These are phyloP conservation scores for Elaeagnus macrophylla DNA, from an alignment of 306 rosid genomes.

Conservation along the genomic window DNA sequence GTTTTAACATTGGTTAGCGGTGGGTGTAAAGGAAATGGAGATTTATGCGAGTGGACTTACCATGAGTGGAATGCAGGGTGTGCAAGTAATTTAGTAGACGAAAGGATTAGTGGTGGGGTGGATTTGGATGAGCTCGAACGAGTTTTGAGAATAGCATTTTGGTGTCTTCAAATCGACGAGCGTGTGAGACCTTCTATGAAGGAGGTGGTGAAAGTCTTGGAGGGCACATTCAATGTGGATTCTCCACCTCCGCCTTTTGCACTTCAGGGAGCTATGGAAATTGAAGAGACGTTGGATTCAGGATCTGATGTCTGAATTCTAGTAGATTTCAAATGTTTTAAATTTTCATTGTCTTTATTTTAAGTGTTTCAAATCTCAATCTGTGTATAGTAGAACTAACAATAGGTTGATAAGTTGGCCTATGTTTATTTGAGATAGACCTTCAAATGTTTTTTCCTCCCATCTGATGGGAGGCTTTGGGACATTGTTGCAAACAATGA, in stretches of 20 bases:
- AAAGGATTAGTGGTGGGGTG: constrained; percentile 34
- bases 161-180: constrained; percentile 72
- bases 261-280: constrained; percentile 8
- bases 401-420: constrained; percentile 24
- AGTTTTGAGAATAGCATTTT: constrained; percentile 56
- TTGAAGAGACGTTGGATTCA: constrained; percentile 20
- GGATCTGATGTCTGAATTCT: constrained; percentile 25
- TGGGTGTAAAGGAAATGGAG: constrained; percentile 31
- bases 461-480: neutral
- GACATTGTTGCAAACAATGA: no score
- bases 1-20: constrained; percentile 38
- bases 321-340: constrained; percentile 16
- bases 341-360: neutral
- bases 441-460: constrained; percentile 8
- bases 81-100: constrained; percentile 39
- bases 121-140: constrained; percentile 47
- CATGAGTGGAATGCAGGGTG: constrained; percentile 52
- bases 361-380: constrained; percentile 10
- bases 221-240: constrained; percentile 57
- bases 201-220: constrained; percentile 70
- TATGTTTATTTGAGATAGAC: constrained; percentile 4
- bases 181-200: constrained; percentile 55
- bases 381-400: constrained; percentile 48
- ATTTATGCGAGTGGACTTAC: constrained; percentile 49
- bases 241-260: constrained; percentile 62